Conservation (phyloP, 148 eudicot species). For the Amaranthus hypochondriacus region DNA sequence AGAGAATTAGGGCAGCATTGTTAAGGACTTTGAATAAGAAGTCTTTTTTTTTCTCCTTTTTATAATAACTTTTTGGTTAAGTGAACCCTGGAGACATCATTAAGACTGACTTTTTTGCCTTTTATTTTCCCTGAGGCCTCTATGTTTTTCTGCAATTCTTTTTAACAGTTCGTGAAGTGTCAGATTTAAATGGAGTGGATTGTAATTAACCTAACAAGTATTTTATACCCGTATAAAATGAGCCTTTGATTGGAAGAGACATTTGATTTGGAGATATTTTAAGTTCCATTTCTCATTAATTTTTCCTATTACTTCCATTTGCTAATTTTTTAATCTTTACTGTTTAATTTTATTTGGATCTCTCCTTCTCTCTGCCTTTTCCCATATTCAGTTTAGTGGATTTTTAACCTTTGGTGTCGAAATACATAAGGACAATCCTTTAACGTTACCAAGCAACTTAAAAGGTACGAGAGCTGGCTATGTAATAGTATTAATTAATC, state of each 20-base stretch:
- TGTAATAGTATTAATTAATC: no score
- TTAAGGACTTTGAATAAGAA: neutral
- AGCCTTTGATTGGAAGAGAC: neutral
- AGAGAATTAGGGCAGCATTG: neutral
- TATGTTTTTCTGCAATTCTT: neutral
- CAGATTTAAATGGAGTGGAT: neutral
- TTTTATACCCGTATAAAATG: neutral
- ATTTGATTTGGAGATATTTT: neutral
- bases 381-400: neutral
- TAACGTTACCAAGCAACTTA: neutral
- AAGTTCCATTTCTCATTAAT: neutral
- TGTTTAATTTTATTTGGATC: neutral
- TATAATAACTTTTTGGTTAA: no score
- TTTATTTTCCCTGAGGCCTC: neutral
- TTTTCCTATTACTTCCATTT: neutral
- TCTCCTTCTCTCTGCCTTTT: neutral
- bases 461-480: neutral
- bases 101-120: neutral
- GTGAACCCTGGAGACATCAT: no score
- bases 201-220: neutral
- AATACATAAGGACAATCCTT: neutral
- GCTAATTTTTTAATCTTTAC: neutral
- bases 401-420: neutral
- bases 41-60: no score
- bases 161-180: neutral